A percentile compares a stretch with the other conserved stretches of the same genome.
Conservation (phyloP, 768 basidiomycete genomes). For the Leucosporidium scottii region DNA sequence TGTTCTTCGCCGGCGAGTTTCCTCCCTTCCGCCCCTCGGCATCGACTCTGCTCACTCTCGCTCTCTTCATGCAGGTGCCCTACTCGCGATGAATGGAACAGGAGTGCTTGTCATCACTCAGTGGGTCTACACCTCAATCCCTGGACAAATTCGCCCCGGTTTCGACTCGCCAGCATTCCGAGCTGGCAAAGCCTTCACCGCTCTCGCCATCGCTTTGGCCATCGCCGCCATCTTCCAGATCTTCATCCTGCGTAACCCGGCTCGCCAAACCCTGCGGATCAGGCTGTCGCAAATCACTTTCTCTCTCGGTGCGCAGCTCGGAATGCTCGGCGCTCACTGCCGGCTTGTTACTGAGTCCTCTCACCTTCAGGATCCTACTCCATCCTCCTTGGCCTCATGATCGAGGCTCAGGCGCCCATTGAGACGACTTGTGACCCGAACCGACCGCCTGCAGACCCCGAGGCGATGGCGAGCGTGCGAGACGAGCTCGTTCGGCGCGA, state of each 20-base stretch:
- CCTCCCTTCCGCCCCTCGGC: constrained; percentile 31
- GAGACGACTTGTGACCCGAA: constrained; percentile 23
- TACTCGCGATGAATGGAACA: constrained; percentile 29
- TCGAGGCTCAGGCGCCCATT: not conserved
- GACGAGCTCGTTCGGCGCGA: constrained; percentile 37
- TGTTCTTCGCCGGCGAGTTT: constrained; percentile 15
- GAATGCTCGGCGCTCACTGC: not conserved
- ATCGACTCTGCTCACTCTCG: constrained; percentile 1
- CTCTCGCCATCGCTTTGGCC: constrained; percentile 38
- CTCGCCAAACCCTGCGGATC: constrained; percentile 36
- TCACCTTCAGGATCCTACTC: not conserved
- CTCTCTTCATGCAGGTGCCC: not conserved
- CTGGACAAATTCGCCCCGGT: not conserved
- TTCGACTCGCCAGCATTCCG: constrained; percentile 39
- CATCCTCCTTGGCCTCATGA: not conserved
- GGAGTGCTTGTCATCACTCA: constrained; percentile 28
- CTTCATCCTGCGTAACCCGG: constrained; percentile 38
- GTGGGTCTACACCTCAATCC: constrained; percentile 36
- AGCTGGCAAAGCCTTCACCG: constrained; percentile 34
- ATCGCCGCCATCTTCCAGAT: constrained; percentile 40
- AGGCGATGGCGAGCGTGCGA: constrained; percentile 25
- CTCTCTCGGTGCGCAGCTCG: not conserved
- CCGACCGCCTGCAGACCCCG: constrained; percentile 19
- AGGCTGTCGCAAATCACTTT: constrained; percentile 30
- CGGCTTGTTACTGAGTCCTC: not conserved